Evolutionary conservation across 192 early-diverging fungal species (phyloP), one percentile per base, ranked within the genome.

Genomic region (Coemansia sp.): DNA sequence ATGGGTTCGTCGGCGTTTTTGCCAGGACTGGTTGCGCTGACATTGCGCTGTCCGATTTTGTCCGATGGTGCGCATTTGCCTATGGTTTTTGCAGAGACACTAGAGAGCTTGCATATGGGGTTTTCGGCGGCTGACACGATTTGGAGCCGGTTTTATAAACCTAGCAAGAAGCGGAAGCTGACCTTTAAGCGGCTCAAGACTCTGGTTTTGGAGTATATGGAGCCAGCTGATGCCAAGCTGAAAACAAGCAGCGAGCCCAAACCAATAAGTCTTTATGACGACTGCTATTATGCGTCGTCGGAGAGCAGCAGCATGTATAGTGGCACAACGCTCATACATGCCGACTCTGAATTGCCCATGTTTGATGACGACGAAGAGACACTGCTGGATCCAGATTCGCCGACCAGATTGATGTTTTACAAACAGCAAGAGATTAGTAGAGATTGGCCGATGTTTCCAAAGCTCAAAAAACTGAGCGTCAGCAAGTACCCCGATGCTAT

Each of bases 71-170:
- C 65, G 5, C 61, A 71, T 61, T 26, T 78, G 57, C 75, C 75
- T 4, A 54, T 57, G 10, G 45, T 78, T 19, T 78, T 71, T 59
- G 61, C 75, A 12, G 69, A 78, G 37, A 62, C 75, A 20, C 62
- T 78, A 12, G 66, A 61, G 26, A 38, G 23, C 20, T 39, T 78
- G 19, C 62, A 57, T 22, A 62, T 78, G 4, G 65, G 75, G 1
- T 78, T 78, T 49, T 67, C 75, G 1, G 71, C 75, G 6, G 62
- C 75, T 0, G 57, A 65, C 13, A 57, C 75, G 1, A 67, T 78
- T 12, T 78, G 75, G 75, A 27, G 60, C 41, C 49, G 75, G n/a
- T 78, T 78, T 20, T 78, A 78, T 32, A 52, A 45, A 4, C 39
- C 60, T 14, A 27, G 52, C 13, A 65, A 24, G 8, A 61, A 53